These are phyloP conservation scores for Ilyonectria sp. DNA, from an alignment of 2,329 filamentous ascomycete genomes.

Conservation along the genomic window DNA sequence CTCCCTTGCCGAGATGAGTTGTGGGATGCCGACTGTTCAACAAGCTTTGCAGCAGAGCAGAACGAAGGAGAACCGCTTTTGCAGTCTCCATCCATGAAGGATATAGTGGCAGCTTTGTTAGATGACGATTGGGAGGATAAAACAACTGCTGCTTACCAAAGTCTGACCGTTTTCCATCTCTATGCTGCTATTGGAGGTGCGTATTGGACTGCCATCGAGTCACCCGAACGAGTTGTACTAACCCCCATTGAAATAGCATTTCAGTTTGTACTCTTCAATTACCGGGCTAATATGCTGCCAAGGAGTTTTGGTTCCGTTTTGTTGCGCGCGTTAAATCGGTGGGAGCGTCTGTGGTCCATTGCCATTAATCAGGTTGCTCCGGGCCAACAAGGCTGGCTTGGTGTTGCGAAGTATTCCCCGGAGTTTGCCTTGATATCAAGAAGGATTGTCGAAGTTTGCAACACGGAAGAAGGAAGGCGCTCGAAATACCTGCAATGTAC, in stretches of 20 bases:
- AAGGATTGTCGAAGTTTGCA: constrained; percentile 16
- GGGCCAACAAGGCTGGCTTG: constrained; percentile 29
- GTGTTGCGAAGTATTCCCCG: constrained; percentile 24
- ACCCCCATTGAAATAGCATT: constrained; percentile 17
- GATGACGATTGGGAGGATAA: constrained; percentile 17
- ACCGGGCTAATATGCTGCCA: neutral
- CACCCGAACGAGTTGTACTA: neutral
- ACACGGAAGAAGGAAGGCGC: neutral
- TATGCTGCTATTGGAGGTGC: no score
- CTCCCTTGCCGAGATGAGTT: constrained; percentile 30
- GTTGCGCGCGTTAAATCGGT: constrained; percentile 28
- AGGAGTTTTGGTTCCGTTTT: constrained; percentile 1
- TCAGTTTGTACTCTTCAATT: constrained; percentile 23
- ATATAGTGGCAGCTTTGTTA: constrained; percentile 23
- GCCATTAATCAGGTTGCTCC: neutral
- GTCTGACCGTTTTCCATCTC: no score
- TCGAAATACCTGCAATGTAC: no score
- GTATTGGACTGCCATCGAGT: no score
- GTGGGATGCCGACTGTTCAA: constrained; percentile 30
- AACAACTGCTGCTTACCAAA: no score
- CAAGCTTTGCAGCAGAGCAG: neutral
- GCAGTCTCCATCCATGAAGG: neutral
- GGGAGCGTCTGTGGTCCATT: constrained; percentile 27
- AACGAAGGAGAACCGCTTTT: neutral
- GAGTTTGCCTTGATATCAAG: constrained; percentile 27